Evolutionary conservation across 2,329 filamentous ascomycete species (phyloP).

Genomic region (Fusarium liriodendri): DNA sequence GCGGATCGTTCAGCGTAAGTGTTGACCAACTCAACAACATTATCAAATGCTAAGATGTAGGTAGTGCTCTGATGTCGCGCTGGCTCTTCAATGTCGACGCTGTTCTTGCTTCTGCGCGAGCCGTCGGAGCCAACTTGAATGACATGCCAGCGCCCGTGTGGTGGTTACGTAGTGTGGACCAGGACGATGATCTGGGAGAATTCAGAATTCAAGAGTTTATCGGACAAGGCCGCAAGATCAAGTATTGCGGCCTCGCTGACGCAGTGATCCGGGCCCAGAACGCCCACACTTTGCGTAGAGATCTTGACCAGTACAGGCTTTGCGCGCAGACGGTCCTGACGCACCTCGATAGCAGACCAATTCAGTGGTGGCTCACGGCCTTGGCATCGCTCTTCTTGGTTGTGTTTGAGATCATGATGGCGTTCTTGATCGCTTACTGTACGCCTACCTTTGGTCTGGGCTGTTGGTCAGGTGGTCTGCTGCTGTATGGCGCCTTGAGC

Average conservation of each 20-base stretch:
- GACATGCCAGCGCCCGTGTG: background rate
- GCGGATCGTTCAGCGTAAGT: background rate
- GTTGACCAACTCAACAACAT: background rate
- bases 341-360: background rate
- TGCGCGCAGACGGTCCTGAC: background rate
- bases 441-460: background rate
- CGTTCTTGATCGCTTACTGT: background rate
- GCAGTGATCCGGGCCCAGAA: background rate
- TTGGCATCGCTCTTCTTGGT: background rate
- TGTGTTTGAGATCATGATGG: background rate
- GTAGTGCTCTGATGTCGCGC: background rate
- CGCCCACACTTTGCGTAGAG: too few relatives aligned
- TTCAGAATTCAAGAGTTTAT: background rate
- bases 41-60: background rate
- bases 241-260: background rate
- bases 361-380: background rate
- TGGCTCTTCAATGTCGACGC: background rate
- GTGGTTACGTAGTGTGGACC: background rate
- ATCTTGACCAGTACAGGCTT: background rate
- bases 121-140: accelerated
- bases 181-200: too few relatives aligned
- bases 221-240: background rate
- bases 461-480: background rate
- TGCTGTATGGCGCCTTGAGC: background rate
- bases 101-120: background rate